These are phyloP conservation scores for Coleophoma crateriformis DNA, from an alignment of 2,329 filamentous ascomycete species.

Conservation along the genomic window DNA sequence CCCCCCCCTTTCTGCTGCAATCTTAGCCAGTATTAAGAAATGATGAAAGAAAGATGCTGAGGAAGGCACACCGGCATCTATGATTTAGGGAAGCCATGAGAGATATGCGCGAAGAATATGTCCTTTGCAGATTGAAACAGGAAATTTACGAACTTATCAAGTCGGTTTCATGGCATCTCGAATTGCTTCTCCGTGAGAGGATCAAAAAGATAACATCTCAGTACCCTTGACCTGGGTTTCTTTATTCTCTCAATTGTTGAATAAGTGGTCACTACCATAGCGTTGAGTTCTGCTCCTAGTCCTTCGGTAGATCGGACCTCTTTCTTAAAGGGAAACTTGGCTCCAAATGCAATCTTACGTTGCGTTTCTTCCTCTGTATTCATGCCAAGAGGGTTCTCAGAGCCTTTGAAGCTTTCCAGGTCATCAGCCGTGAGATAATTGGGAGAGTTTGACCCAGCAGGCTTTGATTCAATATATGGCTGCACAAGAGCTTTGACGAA, in stretches of 20 bases:
- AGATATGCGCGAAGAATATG: too few species aligned
- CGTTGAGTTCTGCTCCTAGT: background rate
- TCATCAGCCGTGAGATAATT: background rate
- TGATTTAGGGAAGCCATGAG: too few species aligned
- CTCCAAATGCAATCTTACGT: background rate
- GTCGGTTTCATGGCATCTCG: background rate
- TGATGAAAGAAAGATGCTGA: too few species aligned
- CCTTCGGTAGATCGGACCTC: background rate
- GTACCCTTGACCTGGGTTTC: background rate
- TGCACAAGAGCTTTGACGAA: conserved; percentile 2
- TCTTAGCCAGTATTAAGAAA: too few species aligned
- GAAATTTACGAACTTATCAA: too few species aligned
- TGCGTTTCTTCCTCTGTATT: background rate
- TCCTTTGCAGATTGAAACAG: too few species aligned
- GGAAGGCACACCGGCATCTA: too few species aligned
- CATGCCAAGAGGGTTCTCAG: background rate
- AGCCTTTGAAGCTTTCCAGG: background rate
- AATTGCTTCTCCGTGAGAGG: background rate
- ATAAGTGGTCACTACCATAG: background rate
- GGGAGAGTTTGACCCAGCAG: background rate
- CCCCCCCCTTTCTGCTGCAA: too few species aligned
- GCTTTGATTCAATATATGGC: background rate
- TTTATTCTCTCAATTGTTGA: background rate
- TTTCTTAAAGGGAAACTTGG: background rate
- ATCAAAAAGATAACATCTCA: background rate